Evolutionary conservation across 2,329 filamentous ascomycete species (phyloP).

Genomic region (Aureobasidium sp.): DNA sequence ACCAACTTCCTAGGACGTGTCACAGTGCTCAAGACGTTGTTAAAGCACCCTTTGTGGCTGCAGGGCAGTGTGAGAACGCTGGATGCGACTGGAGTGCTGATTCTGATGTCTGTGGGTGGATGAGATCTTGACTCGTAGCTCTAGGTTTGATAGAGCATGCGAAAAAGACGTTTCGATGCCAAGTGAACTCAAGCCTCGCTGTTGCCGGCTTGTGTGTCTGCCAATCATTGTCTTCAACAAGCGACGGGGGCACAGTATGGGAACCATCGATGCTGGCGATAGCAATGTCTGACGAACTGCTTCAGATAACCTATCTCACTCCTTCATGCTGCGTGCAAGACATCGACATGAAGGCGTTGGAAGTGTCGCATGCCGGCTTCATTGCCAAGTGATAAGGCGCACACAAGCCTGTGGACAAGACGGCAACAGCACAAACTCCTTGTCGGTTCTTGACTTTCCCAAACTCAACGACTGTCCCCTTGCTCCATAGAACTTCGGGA

Average conservation of each 20-base stretch:
- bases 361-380: background rate
- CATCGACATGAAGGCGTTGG: background rate
- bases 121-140: background rate
- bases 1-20: background rate
- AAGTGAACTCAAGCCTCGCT: slow-evolving; percentile 6
- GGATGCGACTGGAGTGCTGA: background rate
- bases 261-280: background rate
- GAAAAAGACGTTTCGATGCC: background rate
- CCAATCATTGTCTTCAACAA: background rate
- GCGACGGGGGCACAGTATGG: background rate
- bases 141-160: background rate
- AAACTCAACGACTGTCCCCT: background rate
- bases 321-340: background rate
- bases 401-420: background rate
- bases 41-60: background rate
- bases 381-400: slow-evolving; percentile 9
- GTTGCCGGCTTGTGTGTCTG: background rate
- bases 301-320: background rate
- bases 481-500: background rate
- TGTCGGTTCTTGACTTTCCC: background rate
- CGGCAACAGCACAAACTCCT: background rate
- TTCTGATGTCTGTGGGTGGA: background rate
- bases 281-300: background rate
- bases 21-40: background rate
- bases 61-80: background rate